Evolutionary conservation across 805 yeast species (phyloP), one percentile per base, ranked within the genome.

Genomic region (Vanderwaltozyma tropicalis): DNA sequence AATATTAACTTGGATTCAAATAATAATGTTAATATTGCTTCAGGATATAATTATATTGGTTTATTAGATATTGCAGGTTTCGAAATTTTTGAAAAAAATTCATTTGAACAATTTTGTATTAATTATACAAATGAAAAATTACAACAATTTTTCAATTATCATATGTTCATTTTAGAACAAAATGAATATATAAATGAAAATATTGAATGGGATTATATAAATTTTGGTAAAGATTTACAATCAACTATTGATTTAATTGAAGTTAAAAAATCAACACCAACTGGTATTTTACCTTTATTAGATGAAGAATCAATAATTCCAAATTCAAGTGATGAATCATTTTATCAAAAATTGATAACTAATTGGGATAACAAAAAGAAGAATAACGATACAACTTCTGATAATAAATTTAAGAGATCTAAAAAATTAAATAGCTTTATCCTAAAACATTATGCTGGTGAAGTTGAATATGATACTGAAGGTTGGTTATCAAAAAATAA

Each of bases 271-370:
- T 29, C 35, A 2, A 49, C 52, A 30, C 78, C 88, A 32, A 72
- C 86, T 60, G 96, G 96, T 36, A 71, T 92, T 13, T 74, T 92
- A 40, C 80, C 95, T 11, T 70, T 88, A 18, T 67, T 92, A 34
- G 94, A 92, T 55, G 99, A 92, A 59, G 97, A 92, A 55, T 89
- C 96, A 45, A 82, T 92, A 20, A 80, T 92, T 58, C 97, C 97
- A 12, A 84, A 81, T 48, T 83, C 96, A 0, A 73, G 84, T 0
- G 97, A 92, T 55, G 63, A 67, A 33, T 71, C 94, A 0, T 92
- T 88, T 50, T 76, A 85, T 49, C 87, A 85, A 27, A 88, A 87
- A 54, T 64, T 92, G 38, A 72, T 77, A 27, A 63, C 69, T 12
- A 72, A 76, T 38, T 81, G 94, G 74, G 80, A 59, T 34, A 61